Evolutionary conservation across 1,284 basidiomycete species (phyloP).

Genomic region (Cronartium quercuum): DNA sequence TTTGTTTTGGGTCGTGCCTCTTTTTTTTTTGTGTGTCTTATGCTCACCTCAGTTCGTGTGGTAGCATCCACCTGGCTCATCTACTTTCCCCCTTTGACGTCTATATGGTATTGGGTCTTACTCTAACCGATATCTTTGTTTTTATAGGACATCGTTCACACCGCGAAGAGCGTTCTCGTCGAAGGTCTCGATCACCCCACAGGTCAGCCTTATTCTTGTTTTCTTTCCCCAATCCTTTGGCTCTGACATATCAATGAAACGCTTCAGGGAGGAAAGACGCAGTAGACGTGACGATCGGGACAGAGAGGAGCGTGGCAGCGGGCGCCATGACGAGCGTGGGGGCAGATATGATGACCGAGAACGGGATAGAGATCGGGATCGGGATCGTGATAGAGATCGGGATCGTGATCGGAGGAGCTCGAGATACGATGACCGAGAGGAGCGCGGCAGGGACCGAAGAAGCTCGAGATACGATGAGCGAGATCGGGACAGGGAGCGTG

Average conservation of each 20-base stretch:
- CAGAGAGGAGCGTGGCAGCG: slow-evolving; percentile 48
- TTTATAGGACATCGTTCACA: slow-evolving; percentile 38
- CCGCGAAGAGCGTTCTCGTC: slow-evolving; percentile 25
- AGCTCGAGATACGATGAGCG: slow-evolving; percentile 47
- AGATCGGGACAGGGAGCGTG: slow-evolving; percentile 41
- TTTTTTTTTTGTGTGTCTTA: neutral
- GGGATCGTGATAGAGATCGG: slow-evolving; percentile 42
- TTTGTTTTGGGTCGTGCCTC: too few species aligned
- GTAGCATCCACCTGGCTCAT: neutral
- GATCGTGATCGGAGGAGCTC: slow-evolving; percentile 41
- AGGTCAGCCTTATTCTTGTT: slow-evolving; percentile 8
- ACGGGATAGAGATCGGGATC: slow-evolving; percentile 50
- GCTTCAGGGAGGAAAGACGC: slow-evolving; percentile 27
- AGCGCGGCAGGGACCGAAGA: slow-evolving; percentile 50
- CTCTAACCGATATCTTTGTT: slow-evolving; percentile 1
- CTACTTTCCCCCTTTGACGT: neutral
- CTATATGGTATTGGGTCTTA: too few species aligned
- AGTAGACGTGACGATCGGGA: slow-evolving; percentile 23
- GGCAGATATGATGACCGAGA: slow-evolving; percentile 44
- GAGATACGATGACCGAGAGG: slow-evolving; percentile 43
- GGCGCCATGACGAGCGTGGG: slow-evolving; percentile 49
- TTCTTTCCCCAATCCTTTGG: neutral
- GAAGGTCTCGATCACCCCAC: slow-evolving; percentile 33
- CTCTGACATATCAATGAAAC: neutral
- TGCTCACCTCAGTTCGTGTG: neutral